Conservation (phyloP, 2,329 filamentous ascomycete genomes). For the Zymoseptoria tritici region DNA sequence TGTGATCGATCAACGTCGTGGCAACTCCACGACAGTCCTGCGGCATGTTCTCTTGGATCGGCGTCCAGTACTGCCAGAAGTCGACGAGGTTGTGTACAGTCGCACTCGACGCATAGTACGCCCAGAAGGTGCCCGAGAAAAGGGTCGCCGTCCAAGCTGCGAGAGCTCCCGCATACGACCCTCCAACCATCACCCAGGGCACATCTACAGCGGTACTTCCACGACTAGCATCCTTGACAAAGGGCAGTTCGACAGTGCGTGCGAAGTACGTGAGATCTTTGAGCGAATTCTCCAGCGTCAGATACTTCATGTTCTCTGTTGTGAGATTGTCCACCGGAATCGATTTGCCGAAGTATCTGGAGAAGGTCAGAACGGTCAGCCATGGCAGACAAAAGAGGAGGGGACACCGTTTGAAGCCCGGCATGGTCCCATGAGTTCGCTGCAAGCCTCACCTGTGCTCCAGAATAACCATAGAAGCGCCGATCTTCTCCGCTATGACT, state of each 20-base stretch:
- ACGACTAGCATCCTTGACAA: conserved; percentile 41
- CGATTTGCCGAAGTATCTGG: conserved; percentile 51
- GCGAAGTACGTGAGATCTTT: conserved; percentile 50
- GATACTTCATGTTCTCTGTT: conserved; percentile 47
- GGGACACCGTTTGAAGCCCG: too few relatives aligned
- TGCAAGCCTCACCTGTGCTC: conserved; percentile 37
- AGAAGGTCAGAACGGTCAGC: too few relatives aligned
- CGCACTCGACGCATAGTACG: conserved; percentile 51
- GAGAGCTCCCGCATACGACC: conserved; percentile 51
- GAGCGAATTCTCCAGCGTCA: conserved; percentile 49
- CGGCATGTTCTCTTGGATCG: conserved; percentile 51
- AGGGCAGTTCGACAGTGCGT: conserved; percentile 46
- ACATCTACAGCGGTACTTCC: conserved; percentile 45
- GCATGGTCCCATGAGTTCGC: too few relatives aligned
- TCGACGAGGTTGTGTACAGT: conserved; percentile 50
- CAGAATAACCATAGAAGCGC: conserved; percentile 48
- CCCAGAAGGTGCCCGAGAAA: conserved; percentile 52
- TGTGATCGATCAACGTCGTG: conserved; percentile 45
- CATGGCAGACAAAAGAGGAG: too few relatives aligned
- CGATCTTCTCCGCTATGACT: conserved; percentile 44
- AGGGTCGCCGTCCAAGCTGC: conserved; percentile 49
- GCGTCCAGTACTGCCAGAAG: conserved; percentile 53
- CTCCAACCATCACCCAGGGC: conserved; percentile 50
- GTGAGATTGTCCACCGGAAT: conserved; percentile 46
- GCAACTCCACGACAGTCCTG: conserved; percentile 51